phyloP scores from a whole-genome alignment of 2,329 filamentous ascomycete genomes.

The Xylariaceae sp. region DNA sequence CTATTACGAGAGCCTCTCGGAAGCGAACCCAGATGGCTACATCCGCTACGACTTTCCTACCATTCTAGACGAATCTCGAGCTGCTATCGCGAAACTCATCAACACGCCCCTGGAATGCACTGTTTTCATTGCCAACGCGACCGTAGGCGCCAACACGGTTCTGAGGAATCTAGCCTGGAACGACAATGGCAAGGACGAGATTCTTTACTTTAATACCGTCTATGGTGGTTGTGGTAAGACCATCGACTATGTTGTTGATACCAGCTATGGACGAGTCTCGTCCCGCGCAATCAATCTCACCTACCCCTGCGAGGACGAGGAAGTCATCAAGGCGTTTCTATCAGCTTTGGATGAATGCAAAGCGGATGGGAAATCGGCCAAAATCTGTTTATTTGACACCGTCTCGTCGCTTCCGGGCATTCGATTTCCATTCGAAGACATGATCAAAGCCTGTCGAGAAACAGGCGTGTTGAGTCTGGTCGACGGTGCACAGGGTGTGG shows the following conservation, averaged over 20 bases:
- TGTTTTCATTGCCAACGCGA: conserved; percentile 81
- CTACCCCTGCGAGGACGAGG: conserved; percentile 70
- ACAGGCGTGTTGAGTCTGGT: conserved; percentile 69
- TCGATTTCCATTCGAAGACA: conserved; percentile 70
- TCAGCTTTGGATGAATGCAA: conserved; percentile 53
- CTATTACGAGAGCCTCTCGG: conserved; percentile 63
- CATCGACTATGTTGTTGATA: conserved; percentile 69
- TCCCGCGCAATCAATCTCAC: conserved; percentile 56
- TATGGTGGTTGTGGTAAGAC: conserved; percentile 78
- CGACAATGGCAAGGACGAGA: conserved; percentile 69
- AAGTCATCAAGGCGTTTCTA: conserved; percentile 61
- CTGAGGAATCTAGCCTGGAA: conserved; percentile 72
- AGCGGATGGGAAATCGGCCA: conserved; percentile 58
- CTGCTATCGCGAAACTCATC: conserved; percentile 63
- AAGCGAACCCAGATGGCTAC: conserved; percentile 72
- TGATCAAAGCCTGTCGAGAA: conserved; percentile 63
- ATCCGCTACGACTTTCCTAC: conserved; percentile 65
- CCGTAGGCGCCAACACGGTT: conserved; percentile 72
- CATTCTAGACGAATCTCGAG: conserved; percentile 62
- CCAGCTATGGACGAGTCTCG: conserved; percentile 44
- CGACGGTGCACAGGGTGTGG: conserved; percentile 83
- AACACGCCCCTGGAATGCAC: conserved; percentile 63
- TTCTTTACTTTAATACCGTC: conserved; percentile 74
- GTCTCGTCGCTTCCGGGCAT: conserved; percentile 78
- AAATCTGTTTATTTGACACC: conserved; percentile 74